phyloP scores from a whole-genome alignment of 768 basidiomycete genomes.

The Psilocybe sp. region DNA sequence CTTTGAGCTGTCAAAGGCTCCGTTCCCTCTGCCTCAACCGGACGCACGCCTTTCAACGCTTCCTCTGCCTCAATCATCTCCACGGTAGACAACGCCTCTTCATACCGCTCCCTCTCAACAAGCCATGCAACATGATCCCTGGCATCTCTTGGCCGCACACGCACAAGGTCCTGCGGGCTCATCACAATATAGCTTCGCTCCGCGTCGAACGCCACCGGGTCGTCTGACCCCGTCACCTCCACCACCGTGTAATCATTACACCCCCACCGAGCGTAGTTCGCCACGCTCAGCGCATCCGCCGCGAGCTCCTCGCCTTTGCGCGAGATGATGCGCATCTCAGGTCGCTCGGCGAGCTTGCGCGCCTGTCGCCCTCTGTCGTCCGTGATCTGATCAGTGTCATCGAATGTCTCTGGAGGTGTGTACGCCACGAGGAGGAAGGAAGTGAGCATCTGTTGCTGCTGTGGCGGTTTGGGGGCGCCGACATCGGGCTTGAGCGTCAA shows the following conservation, averaged over 20 bases:
- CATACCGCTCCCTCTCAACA: constrained; percentile 80
- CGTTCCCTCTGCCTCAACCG: constrained; percentile 21
- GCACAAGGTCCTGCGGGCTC: constrained; percentile 82
- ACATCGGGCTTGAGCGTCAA: constrained; percentile 14
- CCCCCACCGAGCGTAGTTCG: constrained; percentile 77
- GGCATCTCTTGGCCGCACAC: constrained; percentile 85
- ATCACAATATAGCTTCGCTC: constrained; percentile 74
- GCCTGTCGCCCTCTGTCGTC: constrained; percentile 72
- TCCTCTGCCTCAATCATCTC: constrained; percentile 58
- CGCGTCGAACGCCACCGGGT: constrained; percentile 21
- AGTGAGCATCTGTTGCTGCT: constrained; percentile 37
- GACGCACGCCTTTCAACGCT: constrained; percentile 15
- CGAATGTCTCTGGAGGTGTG: constrained; percentile 70
- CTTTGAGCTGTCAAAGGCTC: constrained; percentile 51
- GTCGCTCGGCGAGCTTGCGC: constrained; percentile 84
- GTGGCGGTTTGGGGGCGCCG: constrained; percentile 2
- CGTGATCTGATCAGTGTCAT: constrained; percentile 60
- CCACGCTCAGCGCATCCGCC: constrained; percentile 77
- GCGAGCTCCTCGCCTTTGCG: constrained; percentile 85
- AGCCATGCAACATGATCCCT: constrained; percentile 92
- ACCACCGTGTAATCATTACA: constrained; percentile 90
- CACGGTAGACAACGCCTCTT: constrained; percentile 82
- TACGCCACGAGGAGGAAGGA: constrained; percentile 90
- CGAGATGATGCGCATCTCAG: constrained; percentile 90
- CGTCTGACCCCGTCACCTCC: constrained; percentile 38